Evolutionary conservation across 1,139 yeast species (phyloP).

Genomic region (Ogataea hybrid): DNA sequence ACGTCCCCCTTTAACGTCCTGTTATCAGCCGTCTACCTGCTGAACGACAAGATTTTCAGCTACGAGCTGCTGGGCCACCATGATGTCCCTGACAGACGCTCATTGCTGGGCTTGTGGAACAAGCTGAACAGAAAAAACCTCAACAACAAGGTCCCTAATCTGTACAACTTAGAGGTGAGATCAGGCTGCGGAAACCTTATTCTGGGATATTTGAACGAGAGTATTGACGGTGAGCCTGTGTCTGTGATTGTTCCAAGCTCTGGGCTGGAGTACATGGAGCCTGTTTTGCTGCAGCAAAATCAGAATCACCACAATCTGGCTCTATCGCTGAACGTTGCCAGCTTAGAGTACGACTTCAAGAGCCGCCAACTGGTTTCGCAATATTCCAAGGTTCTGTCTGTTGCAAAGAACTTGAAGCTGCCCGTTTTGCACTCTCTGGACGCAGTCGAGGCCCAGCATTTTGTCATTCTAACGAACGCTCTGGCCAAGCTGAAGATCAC

Average conservation of each 20-base stretch:
- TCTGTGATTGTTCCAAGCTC: conserved; percentile 64
- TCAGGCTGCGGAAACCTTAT: conserved; percentile 82
- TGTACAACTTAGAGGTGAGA: conserved; percentile 68
- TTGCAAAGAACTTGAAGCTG: conserved; percentile 62
- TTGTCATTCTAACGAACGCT: conserved; percentile 64
- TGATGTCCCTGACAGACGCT: conserved; percentile 44
- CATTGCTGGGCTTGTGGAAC: conserved; percentile 62
- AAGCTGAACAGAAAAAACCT: conserved; percentile 52
- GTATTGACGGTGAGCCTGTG: conserved; percentile 34
- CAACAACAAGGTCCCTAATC: conserved; percentile 54
- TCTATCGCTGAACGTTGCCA: conserved; percentile 69
- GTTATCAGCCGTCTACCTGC: conserved; percentile 62
- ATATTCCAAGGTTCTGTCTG: conserved; percentile 60
- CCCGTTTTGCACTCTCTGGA: conserved; percentile 73
- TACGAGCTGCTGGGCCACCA: conserved; percentile 57
- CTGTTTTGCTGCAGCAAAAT: conserved; percentile 40
- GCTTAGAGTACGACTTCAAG: conserved; percentile 62
- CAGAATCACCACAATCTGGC: conserved; percentile 47
- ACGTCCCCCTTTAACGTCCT: conserved; percentile 65
- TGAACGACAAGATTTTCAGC: conserved; percentile 65
- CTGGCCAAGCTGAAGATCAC: conserved; percentile 58
- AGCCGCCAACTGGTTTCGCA: conserved; percentile 58
- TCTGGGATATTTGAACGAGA: conserved; percentile 63
- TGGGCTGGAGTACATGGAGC: conserved; percentile 67
- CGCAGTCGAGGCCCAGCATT: conserved; percentile 63